A percentile compares a stretch with the other conserved stretches of the same genome.
These are phyloP conservation scores for Gossypium armourianum DNA, from an alignment of 441 rosid species.

Conservation along the genomic window DNA sequence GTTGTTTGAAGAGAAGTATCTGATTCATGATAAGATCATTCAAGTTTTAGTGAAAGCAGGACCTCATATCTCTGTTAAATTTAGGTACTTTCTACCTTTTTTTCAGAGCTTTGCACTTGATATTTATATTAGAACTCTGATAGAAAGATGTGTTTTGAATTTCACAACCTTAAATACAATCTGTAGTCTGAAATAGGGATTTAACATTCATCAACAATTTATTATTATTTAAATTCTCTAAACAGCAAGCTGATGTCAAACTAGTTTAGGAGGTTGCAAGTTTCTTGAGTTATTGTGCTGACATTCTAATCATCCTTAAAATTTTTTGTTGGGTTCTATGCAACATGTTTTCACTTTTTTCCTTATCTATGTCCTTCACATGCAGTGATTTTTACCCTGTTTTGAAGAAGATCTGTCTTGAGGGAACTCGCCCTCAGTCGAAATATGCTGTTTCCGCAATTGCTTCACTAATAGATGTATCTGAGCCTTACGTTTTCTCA, in stretches of 20 bases:
- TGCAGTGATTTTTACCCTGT: slow-evolving; percentile 59
- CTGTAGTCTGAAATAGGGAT: background rate
- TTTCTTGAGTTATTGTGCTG: slow-evolving; percentile 6
- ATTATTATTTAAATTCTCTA: background rate
- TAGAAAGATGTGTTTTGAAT: slow-evolving; percentile 6
- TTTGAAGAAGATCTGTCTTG: slow-evolving; percentile 54
- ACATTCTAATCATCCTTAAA: background rate
- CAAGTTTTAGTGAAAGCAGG: slow-evolving; percentile 67
- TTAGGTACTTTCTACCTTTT: slow-evolving; percentile 41
- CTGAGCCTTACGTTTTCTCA: slow-evolving; percentile 39
- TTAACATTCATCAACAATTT: background rate
- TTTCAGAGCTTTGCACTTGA: slow-evolving; percentile 7
- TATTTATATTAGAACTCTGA: background rate
- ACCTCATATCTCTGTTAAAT: slow-evolving; percentile 45
- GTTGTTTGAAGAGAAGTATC: slow-evolving; percentile 43
- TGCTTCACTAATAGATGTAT: slow-evolving; percentile 49
- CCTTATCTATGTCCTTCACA: background rate
- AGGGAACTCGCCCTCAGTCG: slow-evolving; percentile 73
- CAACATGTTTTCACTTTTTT: background rate
- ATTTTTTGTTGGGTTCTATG: background rate
- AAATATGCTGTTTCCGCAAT: slow-evolving; percentile 81
- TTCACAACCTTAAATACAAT: background rate
- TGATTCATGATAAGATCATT: slow-evolving; percentile 36
- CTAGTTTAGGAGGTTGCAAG: slow-evolving; percentile 7
- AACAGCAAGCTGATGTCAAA: background rate